A percentile compares a stretch with the other conserved stretches of the same genome.
phyloP scores from a whole-genome alignment of 768 basidiomycete genomes.

The Tricholoma terreum region DNA sequence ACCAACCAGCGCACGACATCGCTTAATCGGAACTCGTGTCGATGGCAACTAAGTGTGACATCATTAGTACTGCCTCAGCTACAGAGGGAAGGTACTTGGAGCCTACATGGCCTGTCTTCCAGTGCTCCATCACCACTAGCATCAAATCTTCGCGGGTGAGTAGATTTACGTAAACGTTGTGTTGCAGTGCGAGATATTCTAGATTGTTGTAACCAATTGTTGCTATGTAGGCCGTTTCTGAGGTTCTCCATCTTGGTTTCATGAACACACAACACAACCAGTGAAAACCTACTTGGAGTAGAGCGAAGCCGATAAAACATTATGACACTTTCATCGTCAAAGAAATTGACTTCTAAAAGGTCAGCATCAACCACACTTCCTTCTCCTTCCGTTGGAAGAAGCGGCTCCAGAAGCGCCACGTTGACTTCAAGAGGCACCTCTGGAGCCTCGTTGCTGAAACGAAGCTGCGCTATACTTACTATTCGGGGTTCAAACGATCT shows the following conservation, averaged over 20 bases:
- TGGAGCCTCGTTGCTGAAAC: conserved; percentile 40
- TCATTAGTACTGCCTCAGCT: conserved; percentile 28
- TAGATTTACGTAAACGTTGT: conserved; percentile 48
- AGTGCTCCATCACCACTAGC: conserved; percentile 48
- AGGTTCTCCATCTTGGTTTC: conserved; percentile 33
- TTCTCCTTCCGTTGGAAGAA: conserved; percentile 39
- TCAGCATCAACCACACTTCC: conserved; percentile 41
- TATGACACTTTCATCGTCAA: conserved; percentile 70
- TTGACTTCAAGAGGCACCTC: conserved; percentile 40
- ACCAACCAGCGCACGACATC: conserved; percentile 52
- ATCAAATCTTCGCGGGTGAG: conserved; percentile 66
- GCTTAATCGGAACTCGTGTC: conserved; percentile 50
- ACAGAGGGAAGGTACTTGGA: conserved; percentile 19
- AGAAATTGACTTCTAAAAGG: conserved; percentile 69
- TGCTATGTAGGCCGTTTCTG: conserved; percentile 58
- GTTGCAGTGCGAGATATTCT: conserved; percentile 52
- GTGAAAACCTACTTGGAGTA: background rate
- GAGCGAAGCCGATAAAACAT: conserved; percentile 54
- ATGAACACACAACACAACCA: conserved; percentile 4
- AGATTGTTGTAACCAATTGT: conserved; percentile 61
- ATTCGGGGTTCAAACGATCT: conserved; percentile 17
- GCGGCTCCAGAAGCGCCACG: conserved; percentile 55
- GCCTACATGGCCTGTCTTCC: conserved; percentile 65
- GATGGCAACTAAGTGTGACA: conserved; percentile 45
- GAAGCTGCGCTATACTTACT: conserved; percentile 60